Percentiles rank a stretch among this genome's conserved stretches.
Evolutionary conservation across 2,329 filamentous ascomycete genomes (phyloP).

Genomic region (Monosporascus sp.): DNA sequence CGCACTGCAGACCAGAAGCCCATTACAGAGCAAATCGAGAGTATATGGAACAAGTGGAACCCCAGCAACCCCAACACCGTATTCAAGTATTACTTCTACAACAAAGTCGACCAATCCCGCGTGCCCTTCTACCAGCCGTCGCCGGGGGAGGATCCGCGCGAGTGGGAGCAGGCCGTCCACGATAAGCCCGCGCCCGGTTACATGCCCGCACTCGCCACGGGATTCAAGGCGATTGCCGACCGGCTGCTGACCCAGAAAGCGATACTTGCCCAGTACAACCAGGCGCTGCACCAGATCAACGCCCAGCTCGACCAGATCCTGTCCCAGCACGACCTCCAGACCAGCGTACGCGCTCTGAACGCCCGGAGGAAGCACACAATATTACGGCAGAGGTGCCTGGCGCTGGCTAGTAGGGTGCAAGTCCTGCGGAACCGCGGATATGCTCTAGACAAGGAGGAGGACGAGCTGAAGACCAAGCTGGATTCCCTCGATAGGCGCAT

Average conservation of each 20-base stretch:
- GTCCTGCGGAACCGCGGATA: conserved; percentile 77
- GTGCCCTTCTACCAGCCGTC: conserved; percentile 73
- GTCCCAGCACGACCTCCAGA: conserved; percentile 70
- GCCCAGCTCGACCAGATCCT: conserved; percentile 66
- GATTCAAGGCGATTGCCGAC: conserved; percentile 66
- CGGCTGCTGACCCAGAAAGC: conserved; percentile 68
- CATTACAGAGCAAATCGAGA: conserved; percentile 67
- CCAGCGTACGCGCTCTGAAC: conserved; percentile 67
- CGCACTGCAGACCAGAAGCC: conserved; percentile 59
- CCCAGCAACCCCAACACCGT: conserved; percentile 61
- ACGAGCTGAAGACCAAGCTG: conserved; percentile 69
- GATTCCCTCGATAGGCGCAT: conserved; percentile 63
- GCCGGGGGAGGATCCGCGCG: conserved; percentile 65
- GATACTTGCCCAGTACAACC: conserved; percentile 65
- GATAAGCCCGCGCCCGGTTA: conserved; percentile 72
- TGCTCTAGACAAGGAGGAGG: conserved; percentile 72
- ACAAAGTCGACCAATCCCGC: conserved; percentile 68
- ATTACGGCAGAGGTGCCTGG: conserved; percentile 67
- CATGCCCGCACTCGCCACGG: conserved; percentile 70
- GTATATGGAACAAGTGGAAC: conserved; percentile 70
- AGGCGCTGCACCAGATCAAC: conserved; percentile 74
- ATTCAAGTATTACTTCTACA: conserved; percentile 85
- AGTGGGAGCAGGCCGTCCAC: conserved; percentile 79
- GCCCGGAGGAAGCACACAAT: conserved; percentile 68
- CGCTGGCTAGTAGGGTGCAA: conserved; percentile 73